These are phyloP conservation scores for Fraxinus platypoda DNA, from an alignment of 305 asterid genomes.

Conservation along the genomic window DNA sequence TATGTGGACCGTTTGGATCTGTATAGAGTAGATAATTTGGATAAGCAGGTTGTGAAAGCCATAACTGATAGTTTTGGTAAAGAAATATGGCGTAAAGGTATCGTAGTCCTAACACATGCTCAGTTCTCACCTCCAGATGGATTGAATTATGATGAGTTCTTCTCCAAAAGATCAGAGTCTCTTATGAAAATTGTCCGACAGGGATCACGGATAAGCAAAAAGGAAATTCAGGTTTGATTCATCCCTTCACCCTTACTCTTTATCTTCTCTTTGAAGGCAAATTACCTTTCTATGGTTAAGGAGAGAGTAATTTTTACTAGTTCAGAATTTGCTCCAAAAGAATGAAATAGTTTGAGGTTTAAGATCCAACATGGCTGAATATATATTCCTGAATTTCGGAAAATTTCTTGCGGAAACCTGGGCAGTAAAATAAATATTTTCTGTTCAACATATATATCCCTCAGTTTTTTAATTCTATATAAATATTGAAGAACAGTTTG, in stretches of 20 bases:
- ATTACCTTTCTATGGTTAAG: background rate
- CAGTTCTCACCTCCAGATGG: conserved; percentile 99
- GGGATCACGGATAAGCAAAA: conserved; percentile 68
- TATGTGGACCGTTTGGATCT: conserved; percentile 96
- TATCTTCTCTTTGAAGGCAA: background rate
- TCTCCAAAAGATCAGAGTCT: conserved; percentile 77
- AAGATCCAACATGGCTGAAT: background rate
- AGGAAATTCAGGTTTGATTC: conserved; percentile 51
- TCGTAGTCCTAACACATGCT: conserved; percentile 91
- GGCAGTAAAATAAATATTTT: background rate
- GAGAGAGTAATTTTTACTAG: background rate
- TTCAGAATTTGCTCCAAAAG: background rate
- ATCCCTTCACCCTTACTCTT: background rate
- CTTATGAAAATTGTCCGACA: conserved; percentile 71
- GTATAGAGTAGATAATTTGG: conserved; percentile 93
- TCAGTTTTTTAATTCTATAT: background rate
- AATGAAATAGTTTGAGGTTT: background rate
- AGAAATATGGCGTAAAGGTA: conserved; percentile 78
- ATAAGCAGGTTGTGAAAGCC: conserved; percentile 82
- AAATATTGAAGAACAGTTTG: background rate
- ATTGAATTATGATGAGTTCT: conserved; percentile 79
- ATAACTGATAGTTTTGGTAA: conserved; percentile 83
- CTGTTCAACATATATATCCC: background rate
- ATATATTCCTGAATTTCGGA: background rate
- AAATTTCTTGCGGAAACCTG: background rate